Percentiles rank a stretch among this genome's conserved stretches.
Conservation (phyloP, 345 rosid genomes). For the Hirschfeldia incana region DNA sequence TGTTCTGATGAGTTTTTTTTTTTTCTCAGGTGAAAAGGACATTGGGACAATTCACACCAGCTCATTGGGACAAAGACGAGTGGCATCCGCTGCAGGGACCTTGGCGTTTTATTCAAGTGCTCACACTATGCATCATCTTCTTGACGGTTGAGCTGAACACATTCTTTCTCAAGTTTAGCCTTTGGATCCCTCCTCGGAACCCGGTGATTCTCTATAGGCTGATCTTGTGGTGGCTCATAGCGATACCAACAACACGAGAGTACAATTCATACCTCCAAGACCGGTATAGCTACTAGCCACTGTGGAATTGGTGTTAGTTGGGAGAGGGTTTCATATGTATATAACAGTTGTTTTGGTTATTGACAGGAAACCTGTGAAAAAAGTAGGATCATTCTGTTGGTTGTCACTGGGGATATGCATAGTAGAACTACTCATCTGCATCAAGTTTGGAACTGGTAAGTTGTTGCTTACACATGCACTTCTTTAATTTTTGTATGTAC, state of each 20-base stretch:
- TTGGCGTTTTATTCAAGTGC: conserved; percentile 96
- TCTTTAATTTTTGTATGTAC: neutral
- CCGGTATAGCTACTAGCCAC: conserved; percentile 48
- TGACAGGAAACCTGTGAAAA: conserved; percentile 74
- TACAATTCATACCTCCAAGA: conserved; percentile 97
- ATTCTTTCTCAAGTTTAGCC: conserved; percentile 94
- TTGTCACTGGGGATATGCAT: conserved; percentile 94
- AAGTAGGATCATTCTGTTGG: conserved; percentile 99
- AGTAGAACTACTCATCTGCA: conserved; percentile 92
- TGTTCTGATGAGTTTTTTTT: neutral
- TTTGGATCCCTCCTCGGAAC: conserved; percentile 96
- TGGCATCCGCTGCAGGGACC: conserved; percentile 98
- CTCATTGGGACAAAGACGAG: conserved; percentile 98
- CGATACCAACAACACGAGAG: conserved; percentile 93
- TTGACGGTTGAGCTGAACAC: conserved; percentile 93
- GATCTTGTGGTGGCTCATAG: conserved; percentile 98
- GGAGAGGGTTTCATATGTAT: neutral
- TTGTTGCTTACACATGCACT: conserved; percentile 18
- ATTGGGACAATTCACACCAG: conserved; percentile 93
- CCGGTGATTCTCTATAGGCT: conserved; percentile 86
- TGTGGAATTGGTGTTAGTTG: conserved; percentile 13
- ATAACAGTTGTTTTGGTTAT: conserved; percentile 1
- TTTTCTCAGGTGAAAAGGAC: conserved; percentile 74
- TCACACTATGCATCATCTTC: conserved; percentile 79
- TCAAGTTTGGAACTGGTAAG: conserved; percentile 94